Base-by-base conservation (phyloP, 495 filamentous ascomycete genomes). In the Xylaria intraflava region DNA sequence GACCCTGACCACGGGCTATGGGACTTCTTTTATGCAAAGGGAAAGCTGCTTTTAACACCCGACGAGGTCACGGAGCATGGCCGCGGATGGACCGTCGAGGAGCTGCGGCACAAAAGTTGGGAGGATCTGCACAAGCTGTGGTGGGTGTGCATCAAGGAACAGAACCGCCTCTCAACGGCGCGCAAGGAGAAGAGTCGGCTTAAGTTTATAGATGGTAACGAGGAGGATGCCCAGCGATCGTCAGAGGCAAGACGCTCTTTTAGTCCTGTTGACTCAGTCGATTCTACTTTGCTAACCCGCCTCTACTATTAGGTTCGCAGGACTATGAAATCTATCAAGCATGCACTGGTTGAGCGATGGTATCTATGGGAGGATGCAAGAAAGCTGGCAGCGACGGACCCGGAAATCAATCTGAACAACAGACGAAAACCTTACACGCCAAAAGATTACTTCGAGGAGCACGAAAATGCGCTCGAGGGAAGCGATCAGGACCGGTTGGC, bases 61-160 rank as follows among this genome's bases (percentile, higher is more conserved):
- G 76, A 80, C 16, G 83, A 89, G 57, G 81, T 84, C 40, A 46
- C 62, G 14, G 72, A 80, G 31, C 83, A 90, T 67, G 92, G 93
- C 27, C 84, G 93, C 42, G 68, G 78, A 24, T 99, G 94, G 94
- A 79, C 76, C 26, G 83, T 85, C n/a, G 83, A 88, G 72, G 94
- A 99, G 71, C 78, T 99, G 47, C 81, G 90, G 33, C 70, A 78
- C 43, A 95, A 95, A 72, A 86, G 83, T 51, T 99, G 90, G 90
- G 89, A 96, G 39, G 92, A 96, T 68, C 72, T 99, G 43, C 91
- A 96, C 64, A 71, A 70, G 47, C 77, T 99, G 53, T 99, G 93
- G 93, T 97, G 90, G 88, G 83, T 90, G 27, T 99, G 94, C 67
- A 76, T 83, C 55, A 94, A 89, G 74, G 94, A 99, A 71, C 80